Conservation (phyloP, 1,284 basidiomycete genomes). For the Cerioporus squamosus region DNA sequence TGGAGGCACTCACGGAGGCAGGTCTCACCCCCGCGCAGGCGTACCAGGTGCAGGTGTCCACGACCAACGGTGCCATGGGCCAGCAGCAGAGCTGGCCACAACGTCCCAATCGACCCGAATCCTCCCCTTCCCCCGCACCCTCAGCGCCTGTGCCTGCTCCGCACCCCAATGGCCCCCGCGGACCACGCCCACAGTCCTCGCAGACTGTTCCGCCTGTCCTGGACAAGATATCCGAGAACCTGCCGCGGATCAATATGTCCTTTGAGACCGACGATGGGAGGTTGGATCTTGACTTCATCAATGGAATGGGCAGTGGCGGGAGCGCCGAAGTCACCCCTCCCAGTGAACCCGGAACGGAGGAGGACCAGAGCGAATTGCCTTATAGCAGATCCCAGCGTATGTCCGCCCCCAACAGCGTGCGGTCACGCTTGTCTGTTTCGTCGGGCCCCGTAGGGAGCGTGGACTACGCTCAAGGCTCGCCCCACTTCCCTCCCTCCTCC, state of each 20-base stretch:
- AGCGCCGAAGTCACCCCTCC: conserved; percentile 31
- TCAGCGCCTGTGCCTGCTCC: conserved; percentile 10
- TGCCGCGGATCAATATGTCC: conserved; percentile 51
- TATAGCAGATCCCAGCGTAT: conserved; percentile 42
- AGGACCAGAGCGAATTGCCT: conserved; percentile 64
- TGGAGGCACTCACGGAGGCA: conserved; percentile 50
- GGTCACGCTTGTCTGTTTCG: conserved; percentile 31
- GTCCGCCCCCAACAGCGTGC: conserved; percentile 32
- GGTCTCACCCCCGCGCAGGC: conserved; percentile 78
- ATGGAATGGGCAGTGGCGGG: conserved; percentile 35
- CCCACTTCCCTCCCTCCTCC: conserved; percentile 29
- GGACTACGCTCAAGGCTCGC: conserved; percentile 21
- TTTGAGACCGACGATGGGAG: conserved; percentile 54
- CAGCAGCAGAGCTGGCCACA: conserved; percentile 23
- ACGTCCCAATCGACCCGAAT: conserved; percentile 1
- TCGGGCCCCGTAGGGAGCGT: conserved; percentile 28
- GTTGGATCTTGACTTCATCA: conserved; percentile 61
- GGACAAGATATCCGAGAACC: conserved; percentile 32
- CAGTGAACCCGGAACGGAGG: conserved; percentile 46
- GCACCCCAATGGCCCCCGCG: conserved; percentile 10
- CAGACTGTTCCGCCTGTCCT: conserved; percentile 12
- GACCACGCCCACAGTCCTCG: conserved; percentile 21
- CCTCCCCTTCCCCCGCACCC: conserved; percentile 11
- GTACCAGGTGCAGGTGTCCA: conserved; percentile 76
- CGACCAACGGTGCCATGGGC: conserved; percentile 40